These are phyloP conservation scores for Medicago ruthenica DNA, from an alignment of 306 rosid species.

Conservation along the genomic window DNA sequence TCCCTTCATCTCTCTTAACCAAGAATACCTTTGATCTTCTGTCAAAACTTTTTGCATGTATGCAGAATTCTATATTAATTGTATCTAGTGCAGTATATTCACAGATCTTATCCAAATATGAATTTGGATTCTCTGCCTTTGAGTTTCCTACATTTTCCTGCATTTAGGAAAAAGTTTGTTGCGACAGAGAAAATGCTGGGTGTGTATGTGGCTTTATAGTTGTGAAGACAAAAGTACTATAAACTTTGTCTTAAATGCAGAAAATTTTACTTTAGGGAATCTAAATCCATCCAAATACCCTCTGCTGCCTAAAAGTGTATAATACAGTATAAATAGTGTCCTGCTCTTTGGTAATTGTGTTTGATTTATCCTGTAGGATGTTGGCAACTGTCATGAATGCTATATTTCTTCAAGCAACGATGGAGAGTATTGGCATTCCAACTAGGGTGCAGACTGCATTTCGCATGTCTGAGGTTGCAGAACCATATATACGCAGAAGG, in stretches of 20 bases:
- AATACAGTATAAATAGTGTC: not conserved
- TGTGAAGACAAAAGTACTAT: no score
- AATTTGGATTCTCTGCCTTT: no score
- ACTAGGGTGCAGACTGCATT: slow-evolving; percentile 99
- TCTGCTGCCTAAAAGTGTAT: not conserved
- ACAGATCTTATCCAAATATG: not conserved
- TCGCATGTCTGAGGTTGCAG: slow-evolving; percentile 98
- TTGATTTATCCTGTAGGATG: slow-evolving; percentile 63
- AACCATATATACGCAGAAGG: slow-evolving; percentile 96
- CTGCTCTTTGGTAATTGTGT: slow-evolving; percentile 18
- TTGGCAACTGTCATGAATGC: slow-evolving; percentile 99
- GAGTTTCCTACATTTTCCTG: no score
- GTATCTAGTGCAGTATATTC: slow-evolving; percentile 6
- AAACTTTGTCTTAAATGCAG: no score
- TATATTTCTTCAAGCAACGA: slow-evolving; percentile 98
- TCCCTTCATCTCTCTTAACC: slow-evolving; percentile 37
- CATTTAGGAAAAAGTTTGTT: no score
- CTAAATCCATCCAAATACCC: not conserved
- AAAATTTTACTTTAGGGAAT: no score
- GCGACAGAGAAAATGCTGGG: no score
- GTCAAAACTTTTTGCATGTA: slow-evolving; percentile 23
- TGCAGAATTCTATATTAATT: slow-evolving; percentile 6
- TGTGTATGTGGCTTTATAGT: no score
- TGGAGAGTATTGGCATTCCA: slow-evolving; percentile 98
- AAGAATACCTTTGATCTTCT: slow-evolving; percentile 26